Evolutionary conservation across 495 filamentous ascomycete genomes (phyloP), one percentile per base, ranked within the genome.

Genomic region (Penicillium verhagenii): DNA sequence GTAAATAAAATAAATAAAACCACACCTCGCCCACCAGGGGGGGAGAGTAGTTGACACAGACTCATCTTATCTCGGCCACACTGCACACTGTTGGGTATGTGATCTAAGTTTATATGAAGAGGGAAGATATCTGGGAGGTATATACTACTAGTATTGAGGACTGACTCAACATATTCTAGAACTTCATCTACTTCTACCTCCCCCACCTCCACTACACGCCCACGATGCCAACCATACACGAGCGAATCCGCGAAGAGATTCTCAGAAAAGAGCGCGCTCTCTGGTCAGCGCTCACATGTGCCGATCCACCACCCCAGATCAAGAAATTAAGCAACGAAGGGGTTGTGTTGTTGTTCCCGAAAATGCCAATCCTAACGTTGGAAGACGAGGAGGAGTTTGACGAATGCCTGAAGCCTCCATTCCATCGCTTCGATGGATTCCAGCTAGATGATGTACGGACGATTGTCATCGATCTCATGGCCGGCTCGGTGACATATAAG

Each of bases 381-480:
- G 65, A 75, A 16, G 58, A 60, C 6, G 61, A 73, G 18, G 47
- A 62, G 0, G 33, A 57, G 1, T 63, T 74, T 19, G 46, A 58
- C 11, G 57, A 71, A 13, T 60, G 65, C 1, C 47, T 78, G 44
- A 63, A 63, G 24, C 66, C 72, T 13, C 73, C 72, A 0, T 78
- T 78, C 52, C 74, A 78, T 46, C 69, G 68, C 0, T 78, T 78
- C 47, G 74, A 78, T 40, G 60, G 56, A 33, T 78, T 71, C 51
- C 64, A 73, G 40, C 53, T 78, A 5, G 58, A 65, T 16, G 64
- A 78, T 10, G 73, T 76, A 6, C 64, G 68, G 2, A 66, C 67
- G 3, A 72, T 75, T 54, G 60, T 76, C n/a, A 71, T 78, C 33
- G 74, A 78, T 52, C 54, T 78, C 9, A 78, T 78, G 74, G 74